Evolutionary conservation across 2,329 filamentous ascomycete genomes (phyloP), one percentile per base, ranked within the genome.

Genomic region (Geosmithia putterillii): DNA sequence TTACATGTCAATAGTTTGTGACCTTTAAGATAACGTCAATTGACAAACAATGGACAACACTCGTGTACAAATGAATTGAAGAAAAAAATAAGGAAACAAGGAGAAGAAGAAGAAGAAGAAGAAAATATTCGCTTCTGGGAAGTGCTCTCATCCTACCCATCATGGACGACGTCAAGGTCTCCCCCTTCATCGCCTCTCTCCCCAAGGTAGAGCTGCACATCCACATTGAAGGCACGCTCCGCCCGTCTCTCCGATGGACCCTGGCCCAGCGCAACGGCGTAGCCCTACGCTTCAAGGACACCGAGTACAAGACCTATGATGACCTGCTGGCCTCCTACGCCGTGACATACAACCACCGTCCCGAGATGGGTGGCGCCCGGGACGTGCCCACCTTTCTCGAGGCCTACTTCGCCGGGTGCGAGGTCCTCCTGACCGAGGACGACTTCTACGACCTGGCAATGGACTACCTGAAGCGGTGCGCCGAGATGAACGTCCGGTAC

Each of bases 121-220:
- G n/a, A n/a, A n/a, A n/a, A n/a, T n/a, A n/a, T n/a, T n/a, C n/a
- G n/a, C n/a, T n/a, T n/a, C n/a, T n/a, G n/a, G n/a, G n/a, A n/a
- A n/a, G n/a, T n/a, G n/a, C n/a, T n/a, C n/a, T n/a, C n/a, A n/a
- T n/a, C n/a, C n/a, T n/a, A n/a, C n/a, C 6, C 35, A n/a, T 23
- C 21, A 42, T 42, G 40, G 20, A 42, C 17, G 40, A 25, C 20
- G 15, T 42, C 20, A 17, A 12, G 14, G 19, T 42, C 15, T 37
- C 6, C 17, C 53, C 63, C 32, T 80, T 84, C 56, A 69, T 87
- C 18, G 62, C 65, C 40, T 69, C 70, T 38, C 71, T 88, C 36
- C 83, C 83, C 49, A 87, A 88, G 67, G 85, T 80, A 63, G 83
- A 89, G 59, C 83, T 87, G 54, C 84, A 88, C 61, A 74, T 88